These are phyloP conservation scores for Phaeosphaeriaceae sp. DNA, from an alignment of 2,329 filamentous ascomycete species.

Conservation along the genomic window DNA sequence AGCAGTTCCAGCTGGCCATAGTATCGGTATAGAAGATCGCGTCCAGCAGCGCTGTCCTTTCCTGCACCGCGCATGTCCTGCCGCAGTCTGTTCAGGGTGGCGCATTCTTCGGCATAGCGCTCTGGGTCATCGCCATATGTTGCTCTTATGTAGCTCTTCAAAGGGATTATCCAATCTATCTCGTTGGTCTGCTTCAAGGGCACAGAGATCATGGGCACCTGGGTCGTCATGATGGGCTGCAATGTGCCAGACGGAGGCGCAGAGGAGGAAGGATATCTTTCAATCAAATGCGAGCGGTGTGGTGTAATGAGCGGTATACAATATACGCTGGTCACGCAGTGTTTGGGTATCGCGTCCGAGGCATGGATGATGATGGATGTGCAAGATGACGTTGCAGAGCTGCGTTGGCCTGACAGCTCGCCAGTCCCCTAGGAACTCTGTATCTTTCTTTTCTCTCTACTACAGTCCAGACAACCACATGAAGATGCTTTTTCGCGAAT, in stretches of 20 bases:
- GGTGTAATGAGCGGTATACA: background rate
- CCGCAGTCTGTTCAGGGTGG: slow-evolving; percentile 87
- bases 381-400: slow-evolving; percentile 41
- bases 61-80: slow-evolving; percentile 99
- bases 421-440: background rate
- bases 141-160: slow-evolving; percentile 91
- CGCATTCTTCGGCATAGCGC: slow-evolving; percentile 93
- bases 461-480: slow-evolving; percentile 19
- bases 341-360: slow-evolving; percentile 14
- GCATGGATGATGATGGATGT: slow-evolving; percentile 26
- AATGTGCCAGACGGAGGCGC: too few relatives aligned
- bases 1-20: slow-evolving; percentile 96
- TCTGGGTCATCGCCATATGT: slow-evolving; percentile 97
- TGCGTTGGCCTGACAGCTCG: slow-evolving; percentile 17
- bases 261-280: background rate
- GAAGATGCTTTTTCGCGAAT: background rate
- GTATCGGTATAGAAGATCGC: slow-evolving; percentile 94
- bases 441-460: too few relatives aligned
- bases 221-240: slow-evolving; percentile 41
- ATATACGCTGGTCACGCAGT: slow-evolving; percentile 12
- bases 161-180: slow-evolving; percentile 93
- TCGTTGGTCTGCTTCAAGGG: slow-evolving; percentile 94
- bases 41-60: slow-evolving; percentile 91
- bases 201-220: slow-evolving; percentile 92
- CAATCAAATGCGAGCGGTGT: background rate